Evolutionary conservation across 2,329 filamentous ascomycete genomes (phyloP).

Genomic region (Chrysoporthe deuterocubensis): DNA sequence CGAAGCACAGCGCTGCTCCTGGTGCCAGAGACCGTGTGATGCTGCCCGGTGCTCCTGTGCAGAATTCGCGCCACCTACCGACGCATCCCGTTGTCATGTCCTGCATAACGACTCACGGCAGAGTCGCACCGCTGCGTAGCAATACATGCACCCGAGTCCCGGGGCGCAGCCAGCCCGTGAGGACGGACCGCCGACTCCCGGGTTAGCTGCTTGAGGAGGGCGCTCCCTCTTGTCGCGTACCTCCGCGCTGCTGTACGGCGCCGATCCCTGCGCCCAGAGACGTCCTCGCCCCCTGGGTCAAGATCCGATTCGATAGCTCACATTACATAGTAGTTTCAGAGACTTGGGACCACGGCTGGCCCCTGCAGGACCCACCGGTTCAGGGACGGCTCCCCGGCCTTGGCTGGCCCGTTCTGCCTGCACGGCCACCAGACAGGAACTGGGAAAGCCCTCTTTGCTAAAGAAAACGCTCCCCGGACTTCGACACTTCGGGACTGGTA

Average conservation of each 20-base stretch:
- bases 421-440: conserved; percentile 13
- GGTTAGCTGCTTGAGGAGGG: not conserved
- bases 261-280: conserved; percentile 2
- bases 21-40: no score
- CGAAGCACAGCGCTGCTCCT: no score
- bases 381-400: not conserved
- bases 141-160: not conserved
- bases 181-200: not conserved
- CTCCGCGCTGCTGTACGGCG: not conserved
- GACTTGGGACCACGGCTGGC: conserved; percentile 10
- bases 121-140: not conserved
- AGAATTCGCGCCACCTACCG: no score
- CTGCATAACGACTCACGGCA: no score
- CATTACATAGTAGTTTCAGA: conserved; percentile 14
- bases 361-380: conserved; percentile 11
- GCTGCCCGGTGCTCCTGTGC: no score
- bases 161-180: not conserved
- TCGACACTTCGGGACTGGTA: not conserved
- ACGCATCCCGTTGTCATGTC: no score
- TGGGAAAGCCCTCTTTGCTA: not conserved
- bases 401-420: conserved; percentile 8
- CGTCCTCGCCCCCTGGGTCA: conserved; percentile 1
- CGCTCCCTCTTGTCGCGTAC: not conserved
- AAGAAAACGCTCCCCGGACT: not conserved
- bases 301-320: conserved; percentile 29